Evolutionary conservation across 2,329 filamentous ascomycete species (phyloP).

Genomic region (Colletotrichum graminicola): DNA sequence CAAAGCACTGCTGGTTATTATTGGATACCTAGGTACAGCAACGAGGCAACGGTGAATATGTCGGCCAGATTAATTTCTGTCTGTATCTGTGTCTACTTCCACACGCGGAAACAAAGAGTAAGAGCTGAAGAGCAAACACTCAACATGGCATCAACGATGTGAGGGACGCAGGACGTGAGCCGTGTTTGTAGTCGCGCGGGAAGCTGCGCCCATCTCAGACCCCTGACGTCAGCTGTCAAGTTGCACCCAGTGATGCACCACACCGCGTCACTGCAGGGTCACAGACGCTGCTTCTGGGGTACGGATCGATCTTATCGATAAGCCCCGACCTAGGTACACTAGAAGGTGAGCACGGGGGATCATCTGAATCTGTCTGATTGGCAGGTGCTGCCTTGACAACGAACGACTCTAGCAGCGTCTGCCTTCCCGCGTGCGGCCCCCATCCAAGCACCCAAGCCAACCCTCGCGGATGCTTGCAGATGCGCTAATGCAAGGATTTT

Average conservation of each 20-base stretch:
- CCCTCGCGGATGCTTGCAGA: slow-evolving; percentile 34
- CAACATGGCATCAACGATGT: slow-evolving; percentile 1
- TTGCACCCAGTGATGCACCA: slow-evolving; percentile 27
- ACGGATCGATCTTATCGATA: slow-evolving; percentile 35
- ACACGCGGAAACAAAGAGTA: background rate
- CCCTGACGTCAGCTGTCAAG: slow-evolving; percentile 38
- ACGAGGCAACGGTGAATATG: slow-evolving; percentile 22
- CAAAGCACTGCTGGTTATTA: slow-evolving; percentile 15
- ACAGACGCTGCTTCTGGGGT: slow-evolving; percentile 27
- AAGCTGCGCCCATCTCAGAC: slow-evolving; percentile 23
- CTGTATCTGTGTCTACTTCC: slow-evolving; percentile 12
- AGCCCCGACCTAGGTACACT: background rate
- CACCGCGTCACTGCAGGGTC: slow-evolving; percentile 36
- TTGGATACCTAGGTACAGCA: background rate
- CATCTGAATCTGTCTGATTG: slow-evolving; percentile 19
- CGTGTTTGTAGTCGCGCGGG: slow-evolving; percentile 40
- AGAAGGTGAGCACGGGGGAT: background rate
- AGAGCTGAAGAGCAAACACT: slow-evolving; percentile 26
- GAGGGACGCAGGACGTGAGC: slow-evolving; percentile 24
- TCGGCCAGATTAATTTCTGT: slow-evolving; percentile 15
- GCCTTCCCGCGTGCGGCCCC: slow-evolving; percentile 5
- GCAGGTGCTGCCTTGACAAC: slow-evolving; percentile 9
- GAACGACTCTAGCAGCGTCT: slow-evolving; percentile 13
- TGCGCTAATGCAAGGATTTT: slow-evolving; percentile 39
- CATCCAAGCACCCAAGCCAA: slow-evolving; percentile 27